Evolutionary conservation across 108 stramenopile species (phyloP).

Genomic region (Fistulifera pelliculosa): DNA sequence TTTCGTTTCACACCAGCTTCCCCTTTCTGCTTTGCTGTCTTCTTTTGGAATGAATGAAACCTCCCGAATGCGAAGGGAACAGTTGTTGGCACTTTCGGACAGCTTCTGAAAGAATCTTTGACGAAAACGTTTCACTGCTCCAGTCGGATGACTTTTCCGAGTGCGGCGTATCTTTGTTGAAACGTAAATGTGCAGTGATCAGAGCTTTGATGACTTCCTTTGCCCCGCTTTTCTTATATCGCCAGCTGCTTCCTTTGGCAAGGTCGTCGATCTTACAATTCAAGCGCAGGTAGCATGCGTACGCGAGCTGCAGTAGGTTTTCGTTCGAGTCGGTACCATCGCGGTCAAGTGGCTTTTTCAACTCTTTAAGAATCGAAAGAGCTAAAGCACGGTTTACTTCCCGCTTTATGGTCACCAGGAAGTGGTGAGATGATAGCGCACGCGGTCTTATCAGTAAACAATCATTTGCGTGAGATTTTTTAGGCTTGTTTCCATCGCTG

Average conservation of each 20-base stretch:
- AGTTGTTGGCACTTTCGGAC: conserved; percentile 23
- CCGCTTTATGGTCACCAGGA: conserved; percentile 48
- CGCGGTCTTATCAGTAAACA: conserved; percentile 23
- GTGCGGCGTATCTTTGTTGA: conserved; percentile 22
- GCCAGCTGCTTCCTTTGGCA: conserved; percentile 20
- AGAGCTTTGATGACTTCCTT: conserved; percentile 36
- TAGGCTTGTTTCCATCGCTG: conserved; percentile 30
- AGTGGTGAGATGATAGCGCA: conserved; percentile 20
- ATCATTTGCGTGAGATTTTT: conserved; percentile 38
- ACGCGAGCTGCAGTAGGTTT: conserved; percentile 45
- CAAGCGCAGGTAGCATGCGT: conserved; percentile 52
- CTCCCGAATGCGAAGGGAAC: conserved; percentile 28
- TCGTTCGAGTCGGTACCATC: conserved; percentile 8
- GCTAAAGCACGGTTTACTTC: conserved; percentile 47
- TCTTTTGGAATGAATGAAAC: conserved; percentile 17
- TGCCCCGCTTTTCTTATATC: conserved; percentile 27
- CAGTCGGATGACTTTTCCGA: conserved; percentile 29
- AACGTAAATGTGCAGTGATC: conserved; percentile 33
- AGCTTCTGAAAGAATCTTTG: conserved; percentile 19
- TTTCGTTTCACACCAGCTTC: conserved; percentile 8
- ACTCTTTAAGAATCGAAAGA: conserved; percentile 41
- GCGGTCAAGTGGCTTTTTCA: conserved; percentile 12
- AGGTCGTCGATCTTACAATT: conserved; percentile 49
- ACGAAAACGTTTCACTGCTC: conserved; percentile 25
- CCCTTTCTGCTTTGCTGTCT: conserved; percentile 8